phyloP scores from a whole-genome alignment of 2,329 filamentous ascomycete species.

The Truncatella angustata region DNA sequence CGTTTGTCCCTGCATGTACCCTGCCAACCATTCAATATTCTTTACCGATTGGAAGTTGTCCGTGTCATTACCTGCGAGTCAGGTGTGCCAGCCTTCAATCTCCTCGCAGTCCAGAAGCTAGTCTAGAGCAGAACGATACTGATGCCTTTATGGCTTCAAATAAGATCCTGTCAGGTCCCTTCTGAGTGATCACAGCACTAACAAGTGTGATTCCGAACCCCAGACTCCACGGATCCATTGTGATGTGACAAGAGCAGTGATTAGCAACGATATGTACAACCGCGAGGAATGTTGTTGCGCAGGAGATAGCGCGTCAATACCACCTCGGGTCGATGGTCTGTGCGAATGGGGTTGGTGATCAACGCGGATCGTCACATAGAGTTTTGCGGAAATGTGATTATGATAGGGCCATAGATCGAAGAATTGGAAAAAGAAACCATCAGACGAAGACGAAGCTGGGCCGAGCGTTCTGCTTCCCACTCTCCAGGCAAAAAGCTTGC shows the following conservation, averaged over 20 bases:
- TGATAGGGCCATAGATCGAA: neutral
- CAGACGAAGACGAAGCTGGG: too few relatives aligned
- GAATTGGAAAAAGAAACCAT: too few relatives aligned
- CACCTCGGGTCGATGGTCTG: neutral
- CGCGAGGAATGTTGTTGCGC: too few relatives aligned
- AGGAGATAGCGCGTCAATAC: neutral
- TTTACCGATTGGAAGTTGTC: constrained; percentile 6
- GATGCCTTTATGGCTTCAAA: too few relatives aligned
- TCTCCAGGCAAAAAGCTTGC: too few relatives aligned
- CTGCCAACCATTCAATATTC: constrained; percentile 2
- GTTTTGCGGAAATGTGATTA: neutral
- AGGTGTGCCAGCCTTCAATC: neutral
- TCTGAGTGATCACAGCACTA: neutral
- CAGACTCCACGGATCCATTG: too few relatives aligned
- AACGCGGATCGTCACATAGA: neutral
- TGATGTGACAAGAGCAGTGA: constrained; percentile 6
- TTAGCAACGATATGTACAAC: too few relatives aligned
- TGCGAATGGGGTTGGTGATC: neutral
- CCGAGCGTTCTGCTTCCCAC: too few relatives aligned
- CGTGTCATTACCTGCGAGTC: too few relatives aligned
- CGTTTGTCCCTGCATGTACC: neutral
- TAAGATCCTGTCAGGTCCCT: neutral
- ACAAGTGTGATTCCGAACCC: constrained; percentile 1
- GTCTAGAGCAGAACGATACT: too few relatives aligned
- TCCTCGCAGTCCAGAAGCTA: neutral